Evolutionary conservation across 2,329 filamentous ascomycete species (phyloP), one percentile per base, ranked within the genome.

Genomic region (Colletotrichum agaves): DNA sequence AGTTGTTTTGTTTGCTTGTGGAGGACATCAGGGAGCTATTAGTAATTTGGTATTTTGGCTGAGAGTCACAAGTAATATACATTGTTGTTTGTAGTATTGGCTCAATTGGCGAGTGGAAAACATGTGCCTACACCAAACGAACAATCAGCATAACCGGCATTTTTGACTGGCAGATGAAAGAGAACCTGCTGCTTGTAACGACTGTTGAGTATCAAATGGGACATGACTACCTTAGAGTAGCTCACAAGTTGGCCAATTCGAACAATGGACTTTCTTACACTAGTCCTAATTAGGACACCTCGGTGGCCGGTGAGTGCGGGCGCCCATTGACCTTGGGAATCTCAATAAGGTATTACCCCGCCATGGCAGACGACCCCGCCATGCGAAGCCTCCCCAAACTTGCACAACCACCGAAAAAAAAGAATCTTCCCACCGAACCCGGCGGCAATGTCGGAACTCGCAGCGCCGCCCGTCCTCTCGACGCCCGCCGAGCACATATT

Each of bases 401-500:
- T 21, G 27, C 47, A 52, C 47, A 35, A 23, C 47, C 27, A 31
- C 47, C 46, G 27, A 15, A 47, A 17, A 23, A 52, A 35, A 52
- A 31, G n/a, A n/a, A n/a, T 52, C 35, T 52, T 12, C 27, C 27
- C 47, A 17, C 6, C 27, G 12, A 23, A 21, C 17, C 41, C 37
- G 39, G 33, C 44, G 43, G 60, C 49, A 52, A 69, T 69, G 64
- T 39, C 64, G 49, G 81, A 84, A 58, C 82, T 87, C 33, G 82
- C 81, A 37, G 80, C 84, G 13, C 75, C 88, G 8, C 89, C 89
- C 3, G 85, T 89, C 33, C 84, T 91, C 49, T 91, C 88, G 27
- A 91, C 89, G 0, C 88, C 88, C 27, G 87, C 88, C 52, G 86
- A 89, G 55, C 78, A 87, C 58, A 78, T 88, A 31, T 84, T 88